Base-by-base conservation (phyloP, 2,329 filamentous ascomycete genomes). In the Byssothecium circinans region DNA sequence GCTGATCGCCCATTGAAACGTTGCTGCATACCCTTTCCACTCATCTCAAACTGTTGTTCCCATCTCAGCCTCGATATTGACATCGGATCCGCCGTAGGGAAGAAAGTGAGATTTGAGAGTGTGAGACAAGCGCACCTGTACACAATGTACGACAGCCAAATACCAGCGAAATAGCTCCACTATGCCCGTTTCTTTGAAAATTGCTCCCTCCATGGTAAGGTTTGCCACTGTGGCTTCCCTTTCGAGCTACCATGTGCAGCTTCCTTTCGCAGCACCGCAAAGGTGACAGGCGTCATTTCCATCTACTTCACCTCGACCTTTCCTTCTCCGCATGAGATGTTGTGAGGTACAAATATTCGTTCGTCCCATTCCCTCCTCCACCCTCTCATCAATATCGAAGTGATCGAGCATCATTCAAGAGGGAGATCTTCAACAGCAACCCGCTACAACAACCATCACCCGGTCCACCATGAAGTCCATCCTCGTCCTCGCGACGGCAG, bases 381-480 rank as follows among this genome's bases (percentile, higher is more conserved):
- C 8, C 29, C 14, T 12, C 29, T 32, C 29, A n/a, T 8, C 12
- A 32, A 14, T 32, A 8, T n/a, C n/a, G n/a, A n/a, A n/a, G n/a
- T n/a, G n/a, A n/a, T n/a, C n/a, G n/a, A n/a, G n/a, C n/a, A n/a
- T n/a, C n/a, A n/a, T 32, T 8, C 29, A 32, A 32, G 12, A 32
- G 14, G 10, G 6, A 32, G 29, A 7, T 8, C 29, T 8, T n/a
- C n/a, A n/a, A n/a, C n/a, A n/a, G n/a, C n/a, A n/a, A n/a, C n/a
- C n/a, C n/a, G 23, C 23, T 6, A 25, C 14, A 34, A n/a, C 32
- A 34, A n/a, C 32, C 6, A 39, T 6, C 18, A 22, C 12, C 19
- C 11, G 23, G 18, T 12, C 22, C 20, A 46, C 2, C 29, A 56
- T 53, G 53, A 50, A 45, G 34, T 27, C 27, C n/a, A 22, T 34